Percentiles rank a stretch among this genome's conserved stretches.
phyloP scores from a whole-genome alignment of 768 basidiomycete species.

The Hygrocybe punicea region DNA sequence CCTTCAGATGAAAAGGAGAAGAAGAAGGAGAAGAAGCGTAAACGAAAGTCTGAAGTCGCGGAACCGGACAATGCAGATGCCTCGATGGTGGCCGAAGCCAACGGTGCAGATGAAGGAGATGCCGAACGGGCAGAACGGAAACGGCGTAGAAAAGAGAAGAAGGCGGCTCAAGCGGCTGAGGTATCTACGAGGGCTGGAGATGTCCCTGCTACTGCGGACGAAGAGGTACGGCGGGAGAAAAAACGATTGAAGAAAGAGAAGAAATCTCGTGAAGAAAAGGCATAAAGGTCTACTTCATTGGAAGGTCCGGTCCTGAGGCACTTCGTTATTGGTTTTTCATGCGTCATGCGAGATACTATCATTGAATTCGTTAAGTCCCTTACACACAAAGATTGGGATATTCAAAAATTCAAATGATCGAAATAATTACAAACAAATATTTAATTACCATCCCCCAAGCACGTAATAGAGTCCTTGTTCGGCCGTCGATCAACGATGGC shows the following conservation, averaged over 20 bases:
- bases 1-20: slow-evolving; percentile 46
- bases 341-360: too few species aligned
- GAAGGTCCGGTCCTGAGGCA: too few species aligned
- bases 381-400: too few species aligned
- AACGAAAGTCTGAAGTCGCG: slow-evolving; percentile 65
- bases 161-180: slow-evolving; percentile 46
- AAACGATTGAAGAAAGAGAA: slow-evolving; percentile 70
- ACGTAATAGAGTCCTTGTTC: not conserved
- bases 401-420: too few species aligned
- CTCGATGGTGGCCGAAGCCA: slow-evolving; percentile 32
- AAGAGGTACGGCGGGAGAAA: slow-evolving; percentile 57
- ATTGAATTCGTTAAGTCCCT: too few species aligned
- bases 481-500: slow-evolving; percentile 21
- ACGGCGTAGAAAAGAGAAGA: slow-evolving; percentile 63
- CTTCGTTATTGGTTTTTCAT: too few species aligned
- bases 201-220: slow-evolving; percentile 46
- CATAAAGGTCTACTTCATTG: too few species aligned
- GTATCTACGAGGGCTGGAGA: slow-evolving; percentile 42
- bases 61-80: slow-evolving; percentile 43
- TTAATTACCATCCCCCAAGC: too few species aligned
- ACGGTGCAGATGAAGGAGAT: slow-evolving; percentile 37
- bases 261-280: slow-evolving; percentile 46
- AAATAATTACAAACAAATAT: too few species aligned
- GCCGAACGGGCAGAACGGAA: slow-evolving; percentile 55
- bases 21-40: slow-evolving; percentile 87